Evolutionary conservation across 352 stramenopile species (phyloP).

Genomic region (Phytophthora pini): DNA sequence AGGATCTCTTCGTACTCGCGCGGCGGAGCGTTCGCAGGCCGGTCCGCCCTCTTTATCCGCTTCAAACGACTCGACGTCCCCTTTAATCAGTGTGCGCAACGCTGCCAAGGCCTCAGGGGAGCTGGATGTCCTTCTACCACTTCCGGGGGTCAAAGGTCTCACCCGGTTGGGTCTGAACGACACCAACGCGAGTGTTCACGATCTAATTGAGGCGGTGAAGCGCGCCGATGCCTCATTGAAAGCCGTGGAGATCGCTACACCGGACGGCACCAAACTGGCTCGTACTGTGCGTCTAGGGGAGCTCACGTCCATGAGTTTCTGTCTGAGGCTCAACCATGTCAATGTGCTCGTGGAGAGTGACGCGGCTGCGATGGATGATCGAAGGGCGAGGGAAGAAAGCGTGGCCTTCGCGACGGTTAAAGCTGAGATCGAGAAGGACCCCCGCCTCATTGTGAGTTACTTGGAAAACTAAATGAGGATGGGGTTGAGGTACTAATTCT

Average conservation of each 20-base stretch:
- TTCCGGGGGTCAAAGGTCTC: conserved; percentile 62
- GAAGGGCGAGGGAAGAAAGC: conserved; percentile 44
- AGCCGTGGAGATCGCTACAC: conserved; percentile 67
- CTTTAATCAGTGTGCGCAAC: conserved; percentile 61
- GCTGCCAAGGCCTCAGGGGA: conserved; percentile 40
- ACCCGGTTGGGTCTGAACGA: conserved; percentile 56
- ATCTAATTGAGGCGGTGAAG: conserved; percentile 63
- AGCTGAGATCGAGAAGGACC: conserved; percentile 64
- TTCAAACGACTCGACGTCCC: conserved; percentile 8
- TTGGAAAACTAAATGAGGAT: too few relatives aligned
- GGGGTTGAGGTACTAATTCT: conserved; percentile 3
- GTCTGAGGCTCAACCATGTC: conserved; percentile 73
- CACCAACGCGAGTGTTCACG: conserved; percentile 45
- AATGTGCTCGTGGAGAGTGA: conserved; percentile 65
- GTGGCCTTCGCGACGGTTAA: conserved; percentile 75
- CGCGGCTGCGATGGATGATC: conserved; percentile 35
- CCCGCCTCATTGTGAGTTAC: conserved; percentile 50
- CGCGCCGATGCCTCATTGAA: conserved; percentile 63
- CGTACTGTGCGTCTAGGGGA: conserved; percentile 68
- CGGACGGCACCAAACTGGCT: conserved; percentile 71
- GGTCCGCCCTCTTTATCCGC: conserved; percentile 1
- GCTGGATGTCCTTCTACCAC: conserved; percentile 63
- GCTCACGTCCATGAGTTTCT: conserved; percentile 72
- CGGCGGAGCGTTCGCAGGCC: conserved; percentile 22
- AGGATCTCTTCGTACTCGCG: conserved; percentile 15